Base-by-base conservation (phyloP, 768 basidiomycete genomes). In the Pisolithus tinctorius region DNA sequence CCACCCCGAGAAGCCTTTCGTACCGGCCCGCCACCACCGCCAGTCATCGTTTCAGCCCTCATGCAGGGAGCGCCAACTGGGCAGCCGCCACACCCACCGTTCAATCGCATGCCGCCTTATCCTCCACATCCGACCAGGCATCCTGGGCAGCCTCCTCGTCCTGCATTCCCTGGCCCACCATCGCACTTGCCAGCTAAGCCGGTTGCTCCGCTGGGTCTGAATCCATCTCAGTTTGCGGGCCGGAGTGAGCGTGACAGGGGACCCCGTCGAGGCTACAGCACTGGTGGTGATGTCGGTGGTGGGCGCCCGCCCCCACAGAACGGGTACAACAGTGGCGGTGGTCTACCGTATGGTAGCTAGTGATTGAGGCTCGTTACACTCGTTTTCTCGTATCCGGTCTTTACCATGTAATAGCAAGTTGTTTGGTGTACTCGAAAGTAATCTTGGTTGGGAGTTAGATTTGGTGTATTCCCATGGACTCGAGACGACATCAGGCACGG, bases 1-100 rank as follows among this genome's bases (percentile, higher is more conserved):
- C 74, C 73, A 30, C 70, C 68, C 14, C 67, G 59, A 50, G 70
- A 58, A 52, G 58, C 57, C 46, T 70, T 65, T 63, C 69, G 65
- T 42, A 62, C 45, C 51, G 70, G 59, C 17, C 60, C 60, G 9
- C 61, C 64, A 9, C 60, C 63, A 0, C 57, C 63, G 9, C 60
- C 60, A 4, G 59, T 69, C 23, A 58, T 68, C 17, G 34, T 66
- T 26, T 51, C 68, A 0, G 63, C 68, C 9, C 49, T 70, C 39
- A 64, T 70, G 61, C 69, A 68, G 20, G 56, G 55, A 17, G 57
- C 6, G 9, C 34, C 41, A n/a, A 16, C 16, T 25, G 43, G 48
- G 0, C 57, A 58, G 34, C 50, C 43, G 6, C 52, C 60, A 45
- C 25, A 39, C 45, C 25, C 54, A 49, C 34, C 54, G 45, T 49